Evolutionary conservation across 192 early-diverging fungal species (phyloP).

Genomic region (Piromyces sp.): DNA sequence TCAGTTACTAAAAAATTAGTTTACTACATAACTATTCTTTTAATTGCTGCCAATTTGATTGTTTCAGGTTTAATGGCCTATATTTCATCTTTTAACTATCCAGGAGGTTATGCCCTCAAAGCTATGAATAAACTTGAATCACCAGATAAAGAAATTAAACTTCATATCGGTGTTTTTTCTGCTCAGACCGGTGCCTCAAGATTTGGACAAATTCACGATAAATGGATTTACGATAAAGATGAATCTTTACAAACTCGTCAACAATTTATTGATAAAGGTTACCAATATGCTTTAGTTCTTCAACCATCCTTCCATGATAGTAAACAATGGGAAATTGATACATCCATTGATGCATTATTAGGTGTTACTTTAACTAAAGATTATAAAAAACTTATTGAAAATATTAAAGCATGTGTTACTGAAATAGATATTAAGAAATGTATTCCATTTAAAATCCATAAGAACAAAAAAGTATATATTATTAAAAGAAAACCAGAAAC

Average conservation of each 20-base stretch:
- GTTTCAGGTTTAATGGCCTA: conserved; percentile 3
- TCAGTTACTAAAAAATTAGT: background rate
- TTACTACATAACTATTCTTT: background rate
- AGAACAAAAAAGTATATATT: background rate
- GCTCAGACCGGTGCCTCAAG: conserved; percentile 72
- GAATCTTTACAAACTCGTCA: background rate
- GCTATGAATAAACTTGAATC: conserved; percentile 32
- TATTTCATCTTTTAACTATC: conserved; percentile 68
- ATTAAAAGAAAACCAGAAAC: background rate
- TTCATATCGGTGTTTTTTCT: conserved; percentile 55
- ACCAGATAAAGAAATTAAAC: background rate
- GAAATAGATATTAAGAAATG: background rate
- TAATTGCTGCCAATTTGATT: background rate
- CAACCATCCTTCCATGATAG: background rate
- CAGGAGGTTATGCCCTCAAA: conserved; percentile 63
- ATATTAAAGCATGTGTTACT: background rate
- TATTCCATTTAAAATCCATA: background rate
- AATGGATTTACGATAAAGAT: background rate
- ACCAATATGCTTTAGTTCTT: background rate
- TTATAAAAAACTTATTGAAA: background rate
- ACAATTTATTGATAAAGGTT: background rate
- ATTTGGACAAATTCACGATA: conserved; percentile 40
- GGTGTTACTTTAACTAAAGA: background rate
- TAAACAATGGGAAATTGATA: background rate
- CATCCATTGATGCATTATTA: background rate